Conservation (phyloP, 1,284 basidiomycete genomes). For the Cystobasidium sp. region DNA sequence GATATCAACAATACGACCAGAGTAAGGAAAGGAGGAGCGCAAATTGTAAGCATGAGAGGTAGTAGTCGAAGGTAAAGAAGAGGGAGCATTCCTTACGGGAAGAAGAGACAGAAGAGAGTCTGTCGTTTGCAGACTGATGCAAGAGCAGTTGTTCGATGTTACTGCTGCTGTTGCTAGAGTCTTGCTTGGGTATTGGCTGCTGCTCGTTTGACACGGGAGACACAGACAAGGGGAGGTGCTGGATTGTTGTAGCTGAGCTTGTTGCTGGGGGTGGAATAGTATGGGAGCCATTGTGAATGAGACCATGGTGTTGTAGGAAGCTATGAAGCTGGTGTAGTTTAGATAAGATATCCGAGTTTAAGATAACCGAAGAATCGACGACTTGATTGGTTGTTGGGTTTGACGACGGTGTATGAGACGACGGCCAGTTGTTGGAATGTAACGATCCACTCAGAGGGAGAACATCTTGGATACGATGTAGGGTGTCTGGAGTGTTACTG, state of each 20-base stretch:
- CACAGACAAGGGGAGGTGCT: neutral
- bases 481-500: neutral
- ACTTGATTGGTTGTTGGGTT: slow-evolving; percentile 3
- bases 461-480: slow-evolving; percentile 17
- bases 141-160: neutral
- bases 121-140: neutral
- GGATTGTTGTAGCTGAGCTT: neutral
- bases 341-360: slow-evolving; percentile 8
- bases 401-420: neutral
- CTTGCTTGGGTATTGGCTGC: neutral
- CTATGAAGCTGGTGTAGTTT: slow-evolving; percentile 19
- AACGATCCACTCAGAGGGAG: neutral
- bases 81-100: slow-evolving; percentile 15
- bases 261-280: slow-evolving; percentile 1
- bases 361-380: neutral
- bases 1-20: neutral
- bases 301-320: slow-evolving; percentile 18
- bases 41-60: slow-evolving; percentile 28
- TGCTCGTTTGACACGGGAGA: neutral
- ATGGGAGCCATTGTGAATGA: slow-evolving; percentile 21
- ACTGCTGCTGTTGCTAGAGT: neutral
- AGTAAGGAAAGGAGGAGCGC: slow-evolving; percentile 11
- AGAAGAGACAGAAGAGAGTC: slow-evolving; percentile 5
- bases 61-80: neutral
- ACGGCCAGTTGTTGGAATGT: neutral